Conservation (phyloP, 371 early-diverging fungal genomes). For the Umbelopsis sp. region DNA sequence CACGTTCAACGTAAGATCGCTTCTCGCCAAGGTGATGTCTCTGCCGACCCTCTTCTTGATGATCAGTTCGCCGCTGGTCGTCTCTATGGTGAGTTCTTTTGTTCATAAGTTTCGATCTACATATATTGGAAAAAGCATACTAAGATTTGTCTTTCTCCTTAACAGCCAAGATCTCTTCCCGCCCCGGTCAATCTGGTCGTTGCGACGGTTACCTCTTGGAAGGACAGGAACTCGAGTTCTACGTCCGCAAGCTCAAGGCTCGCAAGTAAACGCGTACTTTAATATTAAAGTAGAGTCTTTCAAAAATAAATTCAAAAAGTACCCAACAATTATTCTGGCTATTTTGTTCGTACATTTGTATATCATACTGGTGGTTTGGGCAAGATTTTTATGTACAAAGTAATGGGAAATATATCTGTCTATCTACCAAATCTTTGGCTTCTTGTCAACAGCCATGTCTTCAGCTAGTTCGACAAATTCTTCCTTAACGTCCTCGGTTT, state of each 20-base stretch:
- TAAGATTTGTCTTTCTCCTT: not conserved
- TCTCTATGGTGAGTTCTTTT: constrained; percentile 57
- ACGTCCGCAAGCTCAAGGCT: constrained; percentile 81
- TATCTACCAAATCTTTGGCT: constrained; percentile 7
- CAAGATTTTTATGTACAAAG: not conserved
- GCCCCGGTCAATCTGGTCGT: constrained; percentile 98
- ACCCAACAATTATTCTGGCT: not conserved
- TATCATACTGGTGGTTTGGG: not conserved
- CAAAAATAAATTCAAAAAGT: constrained; percentile 15
- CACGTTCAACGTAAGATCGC: constrained; percentile 84
- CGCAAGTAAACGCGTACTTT: constrained; percentile 19
- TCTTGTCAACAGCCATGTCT: not conserved
- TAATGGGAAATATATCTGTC: not conserved
- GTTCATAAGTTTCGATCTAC: too few relatives aligned
- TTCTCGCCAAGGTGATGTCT: constrained; percentile 74
- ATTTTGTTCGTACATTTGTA: not conserved
- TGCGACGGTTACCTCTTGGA: constrained; percentile 97
- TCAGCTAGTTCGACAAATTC: constrained; percentile 3
- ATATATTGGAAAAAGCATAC: too few relatives aligned
- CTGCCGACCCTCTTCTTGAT: constrained; percentile 83
- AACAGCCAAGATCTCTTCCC: constrained; percentile 83
- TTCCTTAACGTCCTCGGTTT: not conserved
- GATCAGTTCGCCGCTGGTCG: constrained; percentile 94
- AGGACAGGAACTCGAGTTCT: constrained; percentile 96
- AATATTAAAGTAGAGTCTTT: constrained; percentile 11